A percentile compares a stretch with the other conserved stretches of the same genome.
Conservation (phyloP, 495 filamentous ascomycete genomes). For the Xylaria cubensis region DNA sequence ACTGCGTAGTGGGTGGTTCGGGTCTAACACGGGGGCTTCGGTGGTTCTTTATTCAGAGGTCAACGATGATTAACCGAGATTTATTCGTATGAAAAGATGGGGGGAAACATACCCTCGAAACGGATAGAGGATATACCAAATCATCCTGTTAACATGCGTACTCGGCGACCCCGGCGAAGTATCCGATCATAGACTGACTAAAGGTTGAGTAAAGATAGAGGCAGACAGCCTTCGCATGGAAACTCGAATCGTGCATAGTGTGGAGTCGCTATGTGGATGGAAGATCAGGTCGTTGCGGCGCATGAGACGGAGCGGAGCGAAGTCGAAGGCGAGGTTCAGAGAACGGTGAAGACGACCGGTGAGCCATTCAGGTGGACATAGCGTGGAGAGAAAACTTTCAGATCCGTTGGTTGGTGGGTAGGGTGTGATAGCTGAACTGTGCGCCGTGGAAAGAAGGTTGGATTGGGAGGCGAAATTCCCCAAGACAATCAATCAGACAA, state of each 20-base stretch:
- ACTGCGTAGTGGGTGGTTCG: slow-evolving; percentile 64
- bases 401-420: slow-evolving; percentile 14
- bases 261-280: slow-evolving; percentile 21
- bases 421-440: slow-evolving; percentile 9
- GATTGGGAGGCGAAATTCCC: slow-evolving; percentile 14
- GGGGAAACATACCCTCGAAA: slow-evolving; percentile 60
- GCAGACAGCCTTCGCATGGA: slow-evolving; percentile 37
- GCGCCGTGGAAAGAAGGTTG: slow-evolving; percentile 5
- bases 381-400: slow-evolving; percentile 2
- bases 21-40: slow-evolving; percentile 64
- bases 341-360: slow-evolving; percentile 21
- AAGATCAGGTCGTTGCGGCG: slow-evolving; percentile 20
- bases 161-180: slow-evolving; percentile 20
- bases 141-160: slow-evolving; percentile 46
- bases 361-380: slow-evolving; percentile 27
- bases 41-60: slow-evolving; percentile 57
- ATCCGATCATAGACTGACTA: slow-evolving; percentile 29
- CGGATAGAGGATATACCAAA: slow-evolving; percentile 71
- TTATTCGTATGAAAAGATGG: slow-evolving; percentile 23
- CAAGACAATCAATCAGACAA: slow-evolving; percentile 6
- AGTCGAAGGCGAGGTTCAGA: slow-evolving; percentile 24
- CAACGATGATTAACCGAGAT: slow-evolving; percentile 31
- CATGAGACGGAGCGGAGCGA: slow-evolving; percentile 25
- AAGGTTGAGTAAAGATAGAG: slow-evolving; percentile 23
- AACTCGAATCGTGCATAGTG: slow-evolving; percentile 38